These are phyloP conservation scores for Lachancea waltii DNA, from an alignment of 805 yeast species.

Conservation along the genomic window DNA sequence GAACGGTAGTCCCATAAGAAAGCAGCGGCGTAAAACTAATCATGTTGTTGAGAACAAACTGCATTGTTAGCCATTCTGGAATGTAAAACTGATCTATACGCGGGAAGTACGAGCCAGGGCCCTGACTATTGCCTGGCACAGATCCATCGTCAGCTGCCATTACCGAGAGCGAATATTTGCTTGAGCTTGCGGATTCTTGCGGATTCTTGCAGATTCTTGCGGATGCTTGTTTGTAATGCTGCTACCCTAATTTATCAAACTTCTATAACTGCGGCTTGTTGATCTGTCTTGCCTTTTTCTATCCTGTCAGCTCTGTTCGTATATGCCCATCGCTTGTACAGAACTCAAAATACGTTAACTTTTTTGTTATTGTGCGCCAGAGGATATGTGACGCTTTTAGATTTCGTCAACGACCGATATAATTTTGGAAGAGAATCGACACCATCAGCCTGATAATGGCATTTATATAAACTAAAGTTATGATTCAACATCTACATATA, in stretches of 20 bases:
- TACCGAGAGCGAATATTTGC: not conserved
- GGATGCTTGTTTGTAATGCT: too few relatives aligned
- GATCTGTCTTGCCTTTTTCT: too few relatives aligned
- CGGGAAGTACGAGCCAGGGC: conserved; percentile 28
- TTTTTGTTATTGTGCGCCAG: too few relatives aligned
- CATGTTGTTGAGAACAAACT: conserved; percentile 53
- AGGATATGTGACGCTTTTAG: too few relatives aligned
- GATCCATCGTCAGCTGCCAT: conserved; percentile 1
- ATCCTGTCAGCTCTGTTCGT: too few relatives aligned
- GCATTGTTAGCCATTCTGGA: conserved; percentile 48
- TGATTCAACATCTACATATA: not conserved
- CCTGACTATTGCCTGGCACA: not conserved
- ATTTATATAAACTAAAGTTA: not conserved
- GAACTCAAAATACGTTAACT: too few relatives aligned
- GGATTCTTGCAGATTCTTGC: too few relatives aligned
- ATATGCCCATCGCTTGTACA: too few relatives aligned
- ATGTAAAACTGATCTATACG: conserved; percentile 39
- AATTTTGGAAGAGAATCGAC: not conserved
- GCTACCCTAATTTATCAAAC: too few relatives aligned
- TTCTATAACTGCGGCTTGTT: too few relatives aligned
- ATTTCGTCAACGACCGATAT: too few relatives aligned
- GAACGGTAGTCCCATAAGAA: conserved; percentile 80
- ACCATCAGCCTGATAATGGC: not conserved
- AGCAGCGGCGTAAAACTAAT: conserved; percentile 78
- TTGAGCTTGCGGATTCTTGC: too few relatives aligned